Evolutionary conservation across 1,284 basidiomycete species (phyloP), one percentile per base, ranked within the genome.

Genomic region (Ganoderma resinaceum): DNA sequence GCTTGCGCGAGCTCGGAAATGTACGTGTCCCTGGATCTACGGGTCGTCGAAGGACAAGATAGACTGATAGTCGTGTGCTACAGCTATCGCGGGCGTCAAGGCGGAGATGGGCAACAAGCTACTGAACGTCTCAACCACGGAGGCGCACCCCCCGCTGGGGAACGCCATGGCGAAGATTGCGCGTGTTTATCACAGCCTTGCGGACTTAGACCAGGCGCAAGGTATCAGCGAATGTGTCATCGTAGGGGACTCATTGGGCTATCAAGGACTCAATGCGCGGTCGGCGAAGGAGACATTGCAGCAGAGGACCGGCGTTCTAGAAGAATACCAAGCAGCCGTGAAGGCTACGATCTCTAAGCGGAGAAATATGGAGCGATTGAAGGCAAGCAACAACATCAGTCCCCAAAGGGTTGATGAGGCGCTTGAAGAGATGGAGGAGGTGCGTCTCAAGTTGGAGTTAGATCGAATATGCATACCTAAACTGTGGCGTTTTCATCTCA

Each of bases 201-300:
- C 94, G 0, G 94, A 95, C 75, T 86, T 97, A 70, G 91, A 95
- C 70, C 91, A 95, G 74, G 92, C 94, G 18, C 93, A 95, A 78
- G 89, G 94, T 37, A 92, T 95, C 69, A 95, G 92, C 73, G 96
- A 97, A 85, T 95, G 94, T 74, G 94, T 98, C 52, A 91, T 97
- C 49, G 81, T 98, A 31, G 95, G 95, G 29, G 96, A 98, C 78
- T 92, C 95, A 0, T 83, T 98, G 63, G 95, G 95, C 1, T 98
- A 98, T 79, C 95, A 98, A 81, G 93, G 95, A 20, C 85, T 96
- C 81, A 98, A 98, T 75, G 95, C 97, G n/a, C 88, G 92, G 58
- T 94, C 96, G 14, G 96, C 95, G 2, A 97, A 96, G 81, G 96
- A 98, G 77, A 96, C 96, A 0, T 81, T 98, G 14, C 86, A 89